Evolutionary conservation across 1,284 basidiomycete genomes (phyloP), one percentile per base, ranked within the genome.

Genomic region (Paramarasmius palmivorus): DNA sequence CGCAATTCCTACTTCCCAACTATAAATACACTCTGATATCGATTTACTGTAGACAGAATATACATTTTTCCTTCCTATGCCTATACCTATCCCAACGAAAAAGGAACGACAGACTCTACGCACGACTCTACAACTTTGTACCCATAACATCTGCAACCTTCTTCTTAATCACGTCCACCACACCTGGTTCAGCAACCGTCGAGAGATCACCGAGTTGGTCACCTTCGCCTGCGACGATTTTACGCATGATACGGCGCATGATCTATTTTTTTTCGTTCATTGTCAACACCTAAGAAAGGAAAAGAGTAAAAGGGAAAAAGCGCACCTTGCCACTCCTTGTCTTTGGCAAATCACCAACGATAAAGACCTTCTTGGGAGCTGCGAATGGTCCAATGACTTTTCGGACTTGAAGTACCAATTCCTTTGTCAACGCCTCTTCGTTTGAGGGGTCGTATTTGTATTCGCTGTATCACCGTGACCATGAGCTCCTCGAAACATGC

Each of bases 321-420:
- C 76, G 37, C 48, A 92, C 89, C 86, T 98, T 98, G 40, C 96
- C 96, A n/a, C 89, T 92, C 49, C 95, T 82, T 44, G 96, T 99
- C 86, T 98, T 98, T 46, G 96, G 96, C 55, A 98, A 76, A 71
- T 98, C 95, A 36, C 66, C 63, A 61, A 96, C 90, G 63, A 98
- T 77, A 71, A 84, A 88, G 65, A 98, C 86, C 75, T 89, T 91
- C 84, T 97, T 97, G 42, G 95, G 95, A 10, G 92, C 87, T 0
- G 96, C 95, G 70, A 98, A 98, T 2, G 95, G 94, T 2, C 95
- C 95, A 60, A 98, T 98, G 39, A 91, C 89, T 74, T 96, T 97
- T 66, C 96, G 86, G 22, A 99, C 96, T 73, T 98, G 95, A 38
- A 98, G 83, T 15, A 89, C 82, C 57, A 98, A 84, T 73, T 98